Evolutionary conservation across 495 filamentous ascomycete species (phyloP).

Genomic region (Clavariopsis aquatica): DNA sequence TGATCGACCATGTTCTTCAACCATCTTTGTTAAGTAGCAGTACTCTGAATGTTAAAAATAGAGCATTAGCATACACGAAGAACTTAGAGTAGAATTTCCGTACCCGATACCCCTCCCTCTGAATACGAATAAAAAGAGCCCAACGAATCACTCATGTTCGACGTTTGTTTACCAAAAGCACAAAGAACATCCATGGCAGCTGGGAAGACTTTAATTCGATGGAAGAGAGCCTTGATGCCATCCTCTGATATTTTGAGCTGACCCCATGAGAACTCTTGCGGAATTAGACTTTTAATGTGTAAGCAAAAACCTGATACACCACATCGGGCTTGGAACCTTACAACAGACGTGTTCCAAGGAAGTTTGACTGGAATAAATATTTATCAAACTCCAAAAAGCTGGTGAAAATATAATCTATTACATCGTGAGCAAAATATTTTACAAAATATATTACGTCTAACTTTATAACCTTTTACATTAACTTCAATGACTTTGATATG

Average conservation of each 20-base stretch:
- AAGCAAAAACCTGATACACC: too few species aligned
- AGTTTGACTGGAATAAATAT: slow-evolving; percentile 7
- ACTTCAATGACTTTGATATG: slow-evolving; percentile 23
- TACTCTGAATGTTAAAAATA: background rate
- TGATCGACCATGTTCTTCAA: slow-evolving; percentile 22
- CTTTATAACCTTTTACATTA: slow-evolving; percentile 8
- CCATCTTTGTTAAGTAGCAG: slow-evolving; percentile 24
- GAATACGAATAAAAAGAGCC: slow-evolving; percentile 9
- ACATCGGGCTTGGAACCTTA: too few species aligned
- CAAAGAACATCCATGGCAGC: slow-evolving; percentile 14
- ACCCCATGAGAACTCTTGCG: slow-evolving; percentile 20
- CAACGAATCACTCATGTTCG: slow-evolving; percentile 18
- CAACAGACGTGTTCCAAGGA: slow-evolving; percentile 17
- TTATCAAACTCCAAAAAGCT: background rate
- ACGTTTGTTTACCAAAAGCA: slow-evolving; percentile 20
- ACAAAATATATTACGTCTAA: background rate
- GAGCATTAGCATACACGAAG: background rate
- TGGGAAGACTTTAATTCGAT: slow-evolving; percentile 16
- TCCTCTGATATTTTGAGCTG: slow-evolving; percentile 17
- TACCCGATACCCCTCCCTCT: slow-evolving; percentile 4
- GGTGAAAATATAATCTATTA: slow-evolving; percentile 6
- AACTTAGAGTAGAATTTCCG: background rate
- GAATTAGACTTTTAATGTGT: slow-evolving; percentile 12
- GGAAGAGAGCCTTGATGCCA: slow-evolving; percentile 5
- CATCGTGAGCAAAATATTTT: background rate